phyloP scores from a whole-genome alignment of 768 basidiomycete genomes.

The Leucogyrophana mollusca region DNA sequence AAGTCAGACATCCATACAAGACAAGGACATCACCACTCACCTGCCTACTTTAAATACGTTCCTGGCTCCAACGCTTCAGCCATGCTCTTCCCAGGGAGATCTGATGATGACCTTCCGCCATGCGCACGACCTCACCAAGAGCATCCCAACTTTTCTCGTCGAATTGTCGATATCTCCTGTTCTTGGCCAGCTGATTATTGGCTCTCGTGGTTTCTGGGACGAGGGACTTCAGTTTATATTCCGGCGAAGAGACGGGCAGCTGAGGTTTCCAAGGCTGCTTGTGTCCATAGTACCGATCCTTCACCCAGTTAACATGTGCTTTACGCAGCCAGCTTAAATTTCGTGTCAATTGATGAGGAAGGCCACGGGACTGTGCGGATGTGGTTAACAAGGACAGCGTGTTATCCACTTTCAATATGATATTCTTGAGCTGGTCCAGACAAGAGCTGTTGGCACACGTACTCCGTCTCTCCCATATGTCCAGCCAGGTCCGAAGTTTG shows the following conservation, averaged over 20 bases:
- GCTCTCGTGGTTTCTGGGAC: conserved; percentile 10
- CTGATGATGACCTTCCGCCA: conserved; percentile 57
- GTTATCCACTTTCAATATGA: conserved; percentile 55
- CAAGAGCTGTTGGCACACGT: conserved; percentile 9
- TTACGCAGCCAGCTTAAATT: conserved; percentile 43
- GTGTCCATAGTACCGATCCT: conserved; percentile 16
- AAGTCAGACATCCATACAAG: neutral
- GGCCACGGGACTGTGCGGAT: conserved; percentile 61
- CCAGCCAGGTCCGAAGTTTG: conserved; percentile 41
- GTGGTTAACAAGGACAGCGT: conserved; percentile 61
- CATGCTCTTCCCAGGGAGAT: conserved; percentile 50
- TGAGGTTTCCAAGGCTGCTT: conserved; percentile 40
- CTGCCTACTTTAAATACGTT: neutral
- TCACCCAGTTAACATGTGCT: conserved; percentile 23
- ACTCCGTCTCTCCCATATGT: conserved; percentile 58
- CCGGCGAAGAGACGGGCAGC: conserved; percentile 13
- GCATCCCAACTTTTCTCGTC: conserved; percentile 43
- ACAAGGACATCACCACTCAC: neutral
- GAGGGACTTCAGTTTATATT: conserved; percentile 19
- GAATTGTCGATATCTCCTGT: conserved; percentile 24
- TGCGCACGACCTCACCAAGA: conserved; percentile 50
- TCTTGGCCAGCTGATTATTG: conserved; percentile 14
- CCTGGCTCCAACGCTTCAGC: conserved; percentile 24
- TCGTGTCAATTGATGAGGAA: conserved; percentile 56
- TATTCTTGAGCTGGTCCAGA: conserved; percentile 2